Percentiles rank a stretch among this genome's conserved stretches.
Evolutionary conservation across 1,284 basidiomycete genomes (phyloP).

Genomic region (Moesziomyces antarcticus): DNA sequence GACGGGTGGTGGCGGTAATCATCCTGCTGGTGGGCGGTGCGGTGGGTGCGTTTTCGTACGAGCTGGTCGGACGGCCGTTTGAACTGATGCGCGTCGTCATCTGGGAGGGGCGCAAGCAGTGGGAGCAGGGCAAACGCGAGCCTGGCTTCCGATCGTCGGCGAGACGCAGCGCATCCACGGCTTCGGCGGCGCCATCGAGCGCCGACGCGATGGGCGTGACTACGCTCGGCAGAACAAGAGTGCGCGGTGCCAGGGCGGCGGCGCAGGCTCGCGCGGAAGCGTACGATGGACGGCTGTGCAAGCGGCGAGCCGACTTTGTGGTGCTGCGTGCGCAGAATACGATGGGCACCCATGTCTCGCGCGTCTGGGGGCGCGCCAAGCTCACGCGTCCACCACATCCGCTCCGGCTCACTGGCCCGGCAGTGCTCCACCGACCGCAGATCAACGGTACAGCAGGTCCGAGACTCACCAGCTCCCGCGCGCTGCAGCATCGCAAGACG

Average conservation of each 20-base stretch:
- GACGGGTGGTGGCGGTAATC: conserved; percentile 55
- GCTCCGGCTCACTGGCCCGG: conserved; percentile 3
- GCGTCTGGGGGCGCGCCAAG: conserved; percentile 26
- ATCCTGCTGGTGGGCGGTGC: conserved; percentile 61
- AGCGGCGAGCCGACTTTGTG: conserved; percentile 20
- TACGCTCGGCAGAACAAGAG: conserved; percentile 15
- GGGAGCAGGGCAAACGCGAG: conserved; percentile 57
- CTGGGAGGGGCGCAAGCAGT: conserved; percentile 63
- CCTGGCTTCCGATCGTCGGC: conserved; percentile 14
- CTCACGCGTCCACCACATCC: conserved; percentile 34
- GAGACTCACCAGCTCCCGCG: conserved; percentile 26
- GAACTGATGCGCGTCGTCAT: conserved; percentile 67
- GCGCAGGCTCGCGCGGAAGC: conserved; percentile 13
- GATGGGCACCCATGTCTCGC: conserved; percentile 15
- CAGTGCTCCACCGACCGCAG: not conserved
- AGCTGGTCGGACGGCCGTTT: conserved; percentile 66
- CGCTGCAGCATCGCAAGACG: conserved; percentile 13
- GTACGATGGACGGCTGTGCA: conserved; percentile 8
- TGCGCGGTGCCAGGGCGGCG: conserved; percentile 26
- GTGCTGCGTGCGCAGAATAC: conserved; percentile 28
- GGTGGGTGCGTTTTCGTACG: conserved; percentile 61
- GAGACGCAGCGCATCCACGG: conserved; percentile 5
- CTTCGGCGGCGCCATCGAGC: not conserved
- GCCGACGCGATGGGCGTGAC: conserved; percentile 8
- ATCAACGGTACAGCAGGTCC: conserved; percentile 13